Evolutionary conservation across 2,329 filamentous ascomycete genomes (phyloP).

Genomic region (Fusarium denticulatum): DNA sequence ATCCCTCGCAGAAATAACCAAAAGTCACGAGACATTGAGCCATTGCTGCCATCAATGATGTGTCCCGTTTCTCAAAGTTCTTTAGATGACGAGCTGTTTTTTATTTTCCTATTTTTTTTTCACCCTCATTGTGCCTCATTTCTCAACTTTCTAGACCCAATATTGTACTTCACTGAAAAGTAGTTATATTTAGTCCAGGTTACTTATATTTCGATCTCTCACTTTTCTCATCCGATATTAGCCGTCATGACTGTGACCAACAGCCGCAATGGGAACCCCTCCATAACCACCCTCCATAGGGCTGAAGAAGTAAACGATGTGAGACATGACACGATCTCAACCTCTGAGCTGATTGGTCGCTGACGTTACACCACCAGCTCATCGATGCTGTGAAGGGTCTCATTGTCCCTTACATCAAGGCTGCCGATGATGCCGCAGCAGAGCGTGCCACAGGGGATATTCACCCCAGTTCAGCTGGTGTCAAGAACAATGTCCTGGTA

Average conservation of each 20-base stretch:
- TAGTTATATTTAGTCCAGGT: not conserved
- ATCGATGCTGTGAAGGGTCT: constrained; percentile 73
- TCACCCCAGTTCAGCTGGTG: constrained; percentile 53
- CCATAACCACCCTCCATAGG: constrained; percentile 41
- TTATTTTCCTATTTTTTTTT: not conserved
- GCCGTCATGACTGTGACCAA: constrained; percentile 43
- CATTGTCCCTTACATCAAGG: constrained; percentile 75
- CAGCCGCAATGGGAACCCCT: constrained; percentile 36
- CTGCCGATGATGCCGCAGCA: constrained; percentile 71
- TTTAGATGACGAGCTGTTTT: not conserved
- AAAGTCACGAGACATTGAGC: constrained; percentile 41
- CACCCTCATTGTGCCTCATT: not conserved
- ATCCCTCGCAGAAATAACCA: constrained; percentile 20
- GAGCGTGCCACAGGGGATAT: constrained; percentile 62
- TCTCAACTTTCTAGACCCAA: not conserved
- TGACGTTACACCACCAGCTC: constrained; percentile 60
- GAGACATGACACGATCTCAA: constrained; percentile 20
- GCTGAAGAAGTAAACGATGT: constrained; percentile 48
- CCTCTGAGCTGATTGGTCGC: constrained; percentile 24
- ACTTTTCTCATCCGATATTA: constrained; percentile 10
- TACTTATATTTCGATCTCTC: not conserved
- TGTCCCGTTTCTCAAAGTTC: constrained; percentile 34
- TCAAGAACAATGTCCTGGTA: constrained; percentile 67
- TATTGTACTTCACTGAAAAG: not conserved
- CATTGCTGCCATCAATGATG: constrained; percentile 22